phyloP scores from a whole-genome alignment of 2,329 filamentous ascomycete genomes.

The Tothia fuscella region DNA sequence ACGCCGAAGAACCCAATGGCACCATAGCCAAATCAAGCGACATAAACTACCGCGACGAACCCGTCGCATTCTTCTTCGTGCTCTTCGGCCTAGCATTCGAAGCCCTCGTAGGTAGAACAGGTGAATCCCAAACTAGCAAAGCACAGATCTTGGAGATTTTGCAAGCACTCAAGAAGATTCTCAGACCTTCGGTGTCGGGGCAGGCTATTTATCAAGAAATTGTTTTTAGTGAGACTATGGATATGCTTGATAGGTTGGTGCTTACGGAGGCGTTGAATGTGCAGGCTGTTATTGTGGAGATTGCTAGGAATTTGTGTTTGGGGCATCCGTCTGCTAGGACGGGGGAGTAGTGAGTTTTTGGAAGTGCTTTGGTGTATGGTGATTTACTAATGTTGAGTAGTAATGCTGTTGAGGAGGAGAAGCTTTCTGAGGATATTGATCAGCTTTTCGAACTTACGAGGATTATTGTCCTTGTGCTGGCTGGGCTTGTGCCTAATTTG shows the following conservation, averaged over 20 bases:
- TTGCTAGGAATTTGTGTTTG: conserved; percentile 79
- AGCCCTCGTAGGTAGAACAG: conserved; percentile 72
- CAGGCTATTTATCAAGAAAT: conserved; percentile 94
- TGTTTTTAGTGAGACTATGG: conserved; percentile 95
- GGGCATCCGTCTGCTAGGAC: conserved; percentile 80
- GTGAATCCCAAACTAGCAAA: conserved; percentile 51
- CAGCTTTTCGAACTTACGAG: conserved; percentile 94
- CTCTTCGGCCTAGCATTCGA: conserved; percentile 95
- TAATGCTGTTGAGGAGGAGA: conserved; percentile 44
- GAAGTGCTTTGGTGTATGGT: background rate
- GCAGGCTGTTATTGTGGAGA: conserved; percentile 86
- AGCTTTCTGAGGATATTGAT: conserved; percentile 92
- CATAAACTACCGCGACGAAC: conserved; percentile 97
- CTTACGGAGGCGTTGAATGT: conserved; percentile 83
- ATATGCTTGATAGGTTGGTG: conserved; percentile 81
- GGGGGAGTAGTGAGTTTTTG: conserved; percentile 40
- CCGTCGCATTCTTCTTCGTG: conserved; percentile 97
- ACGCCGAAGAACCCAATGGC: conserved; percentile 21
- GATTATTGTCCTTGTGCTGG: conserved; percentile 87
- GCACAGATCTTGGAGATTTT: conserved; percentile 81
- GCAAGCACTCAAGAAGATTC: conserved; percentile 82
- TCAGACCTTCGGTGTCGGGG: conserved; percentile 87
- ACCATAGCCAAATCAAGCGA: conserved; percentile 52
- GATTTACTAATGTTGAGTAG: conserved; percentile 14
- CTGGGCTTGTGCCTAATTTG: conserved; percentile 75